Evolutionary conservation across 176 grass and related monocot species (phyloP), one percentile per base, ranked within the genome.

Genomic region (Poa pratensis): DNA sequence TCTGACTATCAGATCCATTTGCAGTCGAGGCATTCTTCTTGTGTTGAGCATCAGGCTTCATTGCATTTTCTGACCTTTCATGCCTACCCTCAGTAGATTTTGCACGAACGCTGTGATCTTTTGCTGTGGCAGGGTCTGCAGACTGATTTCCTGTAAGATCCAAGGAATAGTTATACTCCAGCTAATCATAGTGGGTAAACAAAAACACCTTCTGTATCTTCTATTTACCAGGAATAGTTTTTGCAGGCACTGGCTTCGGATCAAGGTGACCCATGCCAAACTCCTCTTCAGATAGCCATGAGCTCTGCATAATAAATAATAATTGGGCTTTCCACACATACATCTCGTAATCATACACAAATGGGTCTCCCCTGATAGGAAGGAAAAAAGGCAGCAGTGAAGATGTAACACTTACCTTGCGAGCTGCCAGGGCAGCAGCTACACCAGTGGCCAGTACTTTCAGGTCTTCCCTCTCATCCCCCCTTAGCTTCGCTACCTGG

Each of bases 241-340:
- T 96, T 83, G 88, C 67, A 43, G 84, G 86, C 17, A 59, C 84
- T 86, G 88, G 91, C 79, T 94, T 99, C 73, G 90, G 76, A 80
- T 96, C 97, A 85, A 99, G 85, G 76, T 92, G 81, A 46, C 94
- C 94, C 97, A 96, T 94, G 61, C 90, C 90, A 92, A 99, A 99
- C 71, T 94, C 96, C 88, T 96, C 96, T 54, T 99, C 96, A 91
- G 96, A 92, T 85, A 99, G 81, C 96, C 96, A 99, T 84, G 94
- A 91, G 71, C 86, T 91, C 96, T 99, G 88, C 88, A 90, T n/a
- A 76, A 84, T 22, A 82, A 82, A 88, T n/a, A 76, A 86, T 35
- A 82, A 82, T 53, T 75, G 39, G 72, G 23, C 15, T 65, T 70
- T 60, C 48, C 10, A 52, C 43, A 30, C 42, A 34, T n/a, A 79